Evolutionary conservation across 179 eudicot genomes (phyloP).

Genomic region (Amaranthus tricolor): DNA sequence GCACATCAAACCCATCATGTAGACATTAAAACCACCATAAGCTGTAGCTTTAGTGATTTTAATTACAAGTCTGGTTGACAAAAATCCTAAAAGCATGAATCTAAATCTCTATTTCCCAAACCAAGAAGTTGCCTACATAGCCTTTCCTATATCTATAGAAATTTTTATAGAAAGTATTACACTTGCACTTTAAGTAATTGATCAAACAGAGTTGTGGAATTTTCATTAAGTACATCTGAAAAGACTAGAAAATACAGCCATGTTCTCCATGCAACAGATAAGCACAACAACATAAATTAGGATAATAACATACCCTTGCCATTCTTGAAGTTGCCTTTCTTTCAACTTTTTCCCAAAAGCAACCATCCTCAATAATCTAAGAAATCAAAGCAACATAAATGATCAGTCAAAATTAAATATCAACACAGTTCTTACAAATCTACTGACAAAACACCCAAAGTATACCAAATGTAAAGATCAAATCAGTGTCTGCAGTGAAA

Average conservation of each 20-base stretch:
- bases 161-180: too few relatives aligned
- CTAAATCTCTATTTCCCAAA: not conserved
- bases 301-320: conserved; percentile 54
- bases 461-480: conserved; percentile 3
- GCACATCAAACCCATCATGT: not conserved
- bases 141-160: not conserved
- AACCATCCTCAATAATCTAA: conserved; percentile 49
- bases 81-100: not conserved
- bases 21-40: not conserved
- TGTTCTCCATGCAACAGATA: not conserved
- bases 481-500: not conserved
- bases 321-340: conserved; percentile 74
- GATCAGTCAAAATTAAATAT: not conserved
- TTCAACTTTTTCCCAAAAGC: conserved; percentile 78
- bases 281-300: not conserved
- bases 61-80: not conserved
- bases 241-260: not conserved
- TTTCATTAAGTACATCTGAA: not conserved
- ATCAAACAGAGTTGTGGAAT: not conserved
- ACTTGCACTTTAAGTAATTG: not conserved
- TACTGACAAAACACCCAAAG: not conserved
- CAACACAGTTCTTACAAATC: not conserved
- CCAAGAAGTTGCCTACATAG: not conserved
- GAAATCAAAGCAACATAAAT: not conserved
- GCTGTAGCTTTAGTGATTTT: not conserved